Evolutionary conservation across 129 eudicot species (phyloP).

Genomic region (Silybum marianum): DNA sequence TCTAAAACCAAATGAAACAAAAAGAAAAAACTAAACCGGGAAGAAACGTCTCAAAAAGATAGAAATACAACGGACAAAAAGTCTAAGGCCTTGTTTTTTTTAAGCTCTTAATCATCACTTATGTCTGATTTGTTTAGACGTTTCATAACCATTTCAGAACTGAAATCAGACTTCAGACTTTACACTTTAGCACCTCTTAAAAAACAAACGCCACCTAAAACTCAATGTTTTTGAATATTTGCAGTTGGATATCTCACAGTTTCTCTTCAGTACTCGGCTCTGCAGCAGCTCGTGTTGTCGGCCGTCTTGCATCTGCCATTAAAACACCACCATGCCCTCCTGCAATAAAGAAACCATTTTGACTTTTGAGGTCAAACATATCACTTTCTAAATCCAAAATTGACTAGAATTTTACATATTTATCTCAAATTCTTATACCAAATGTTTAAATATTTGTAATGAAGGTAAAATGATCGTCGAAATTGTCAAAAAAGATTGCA

Average conservation of each 20-base stretch:
- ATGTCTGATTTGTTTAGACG: no score
- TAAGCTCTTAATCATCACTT: no score
- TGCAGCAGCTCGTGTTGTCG: conserved; percentile 13
- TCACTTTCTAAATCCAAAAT: neutral
- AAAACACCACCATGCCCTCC: conserved; percentile 25
- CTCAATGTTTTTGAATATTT: neutral
- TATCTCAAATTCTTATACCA: neutral
- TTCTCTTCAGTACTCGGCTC: conserved; percentile 25
- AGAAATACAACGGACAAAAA: neutral
- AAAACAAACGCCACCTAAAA: neutral
- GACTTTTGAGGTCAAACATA: neutral
- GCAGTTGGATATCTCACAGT: conserved; percentile 25
- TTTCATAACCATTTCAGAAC: no score
- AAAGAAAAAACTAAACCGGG: neutral
- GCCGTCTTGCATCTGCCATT: conserved; percentile 31
- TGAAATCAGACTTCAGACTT: no score
- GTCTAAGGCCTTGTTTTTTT: neutral
- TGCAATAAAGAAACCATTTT: neutral
- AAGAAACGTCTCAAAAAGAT: neutral
- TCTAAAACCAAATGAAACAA: neutral
- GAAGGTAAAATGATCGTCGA: neutral
- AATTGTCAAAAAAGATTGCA: neutral
- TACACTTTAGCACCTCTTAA: no score
- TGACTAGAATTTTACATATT: neutral
- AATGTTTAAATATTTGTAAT: neutral